phyloP scores from a whole-genome alignment of 148 eudicot species.

The Cornus florida region DNA sequence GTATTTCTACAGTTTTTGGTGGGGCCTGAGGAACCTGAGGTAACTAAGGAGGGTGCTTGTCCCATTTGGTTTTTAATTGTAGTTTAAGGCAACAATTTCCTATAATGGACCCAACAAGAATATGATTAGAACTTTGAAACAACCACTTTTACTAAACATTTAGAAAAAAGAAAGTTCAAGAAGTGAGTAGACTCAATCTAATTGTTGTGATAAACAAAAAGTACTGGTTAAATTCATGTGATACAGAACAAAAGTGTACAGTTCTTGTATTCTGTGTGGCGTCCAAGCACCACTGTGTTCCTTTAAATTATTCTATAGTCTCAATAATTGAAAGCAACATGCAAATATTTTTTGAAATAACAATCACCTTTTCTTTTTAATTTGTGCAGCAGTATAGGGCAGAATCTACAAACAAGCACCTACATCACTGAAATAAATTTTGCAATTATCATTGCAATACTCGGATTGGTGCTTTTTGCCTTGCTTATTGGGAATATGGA shows the following conservation, averaged over 20 bases:
- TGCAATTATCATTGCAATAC: slow-evolving; percentile 11
- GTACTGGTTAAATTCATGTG: background rate
- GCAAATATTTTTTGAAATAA: too few species aligned
- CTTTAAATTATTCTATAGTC: background rate
- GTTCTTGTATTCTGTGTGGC: too few species aligned
- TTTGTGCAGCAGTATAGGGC: slow-evolving; percentile 12
- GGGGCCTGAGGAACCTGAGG: slow-evolving; percentile 23
- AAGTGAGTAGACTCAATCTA: background rate
- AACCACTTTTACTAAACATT: background rate
- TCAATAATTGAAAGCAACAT: background rate
- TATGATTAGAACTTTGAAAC: background rate
- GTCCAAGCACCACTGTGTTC: background rate
- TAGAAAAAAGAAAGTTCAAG: background rate
- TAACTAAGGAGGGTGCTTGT: background rate
- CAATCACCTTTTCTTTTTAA: background rate
- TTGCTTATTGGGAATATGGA: slow-evolving; percentile 31
- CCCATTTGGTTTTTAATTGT: background rate
- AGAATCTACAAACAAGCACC: slow-evolving; percentile 16
- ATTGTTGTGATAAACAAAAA: background rate
- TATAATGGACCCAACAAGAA: too few species aligned
- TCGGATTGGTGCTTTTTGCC: slow-evolving; percentile 19
- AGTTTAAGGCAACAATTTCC: too few species aligned
- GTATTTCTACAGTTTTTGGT: slow-evolving; percentile 21
- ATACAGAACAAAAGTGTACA: too few species aligned
- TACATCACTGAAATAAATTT: slow-evolving; percentile 14